phyloP scores from a whole-genome alignment of 148 eudicot genomes.

The Nepenthes mirabilis region DNA sequence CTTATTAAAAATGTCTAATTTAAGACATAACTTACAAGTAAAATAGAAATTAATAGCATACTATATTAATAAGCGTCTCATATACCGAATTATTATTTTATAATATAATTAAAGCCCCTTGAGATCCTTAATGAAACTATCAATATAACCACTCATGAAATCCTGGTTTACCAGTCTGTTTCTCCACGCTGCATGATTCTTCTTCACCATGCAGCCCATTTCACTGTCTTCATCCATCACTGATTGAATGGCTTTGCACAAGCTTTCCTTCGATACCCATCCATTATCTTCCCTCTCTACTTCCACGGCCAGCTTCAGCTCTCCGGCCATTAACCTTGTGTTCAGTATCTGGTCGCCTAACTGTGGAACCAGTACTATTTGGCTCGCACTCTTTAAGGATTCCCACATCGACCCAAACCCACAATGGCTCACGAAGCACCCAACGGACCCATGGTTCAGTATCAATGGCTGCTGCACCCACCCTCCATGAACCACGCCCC shows the following conservation, averaged over 20 bases:
- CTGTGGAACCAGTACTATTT: conserved; percentile 45
- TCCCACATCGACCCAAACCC: conserved; percentile 85
- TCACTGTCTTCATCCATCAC: conserved; percentile 38
- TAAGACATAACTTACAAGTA: no score
- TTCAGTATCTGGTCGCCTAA: conserved; percentile 54
- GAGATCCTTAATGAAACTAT: conserved; percentile 21
- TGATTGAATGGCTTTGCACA: conserved; percentile 33
- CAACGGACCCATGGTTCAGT: conserved; percentile 41
- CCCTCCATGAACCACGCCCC: conserved; percentile 37
- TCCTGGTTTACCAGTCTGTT: conserved; percentile 11
- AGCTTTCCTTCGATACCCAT: conserved; percentile 42
- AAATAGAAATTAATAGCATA: no score
- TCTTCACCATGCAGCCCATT: conserved; percentile 9
- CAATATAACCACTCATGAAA: conserved; percentile 29
- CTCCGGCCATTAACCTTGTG: conserved; percentile 42
- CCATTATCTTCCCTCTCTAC: conserved; percentile 50
- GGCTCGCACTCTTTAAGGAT: conserved; percentile 32
- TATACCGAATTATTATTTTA: no score
- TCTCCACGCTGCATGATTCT: conserved; percentile 30
- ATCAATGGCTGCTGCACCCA: conserved; percentile 49
- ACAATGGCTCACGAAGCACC: conserved; percentile 65
- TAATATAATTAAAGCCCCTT: conserved; percentile 7
- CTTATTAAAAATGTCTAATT: no score
- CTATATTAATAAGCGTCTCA: no score
- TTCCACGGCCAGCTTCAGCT: conserved; percentile 59